Evolutionary conservation across 2,329 filamentous ascomycete species (phyloP).

Genomic region (Microascus cirrosus): DNA sequence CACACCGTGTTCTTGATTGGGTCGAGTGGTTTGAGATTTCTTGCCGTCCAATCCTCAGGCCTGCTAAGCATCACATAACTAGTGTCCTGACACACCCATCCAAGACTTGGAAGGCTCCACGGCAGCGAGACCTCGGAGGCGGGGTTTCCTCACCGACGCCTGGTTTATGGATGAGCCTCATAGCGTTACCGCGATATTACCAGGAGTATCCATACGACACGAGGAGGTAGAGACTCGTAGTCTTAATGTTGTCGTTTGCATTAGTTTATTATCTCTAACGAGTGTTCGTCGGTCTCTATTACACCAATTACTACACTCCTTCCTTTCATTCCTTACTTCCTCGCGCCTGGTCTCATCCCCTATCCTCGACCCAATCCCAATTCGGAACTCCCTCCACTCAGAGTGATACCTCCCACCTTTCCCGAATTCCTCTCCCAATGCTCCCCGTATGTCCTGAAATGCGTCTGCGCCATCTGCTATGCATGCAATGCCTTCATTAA

Average conservation of each 20-base stretch:
- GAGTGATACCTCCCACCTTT: neutral
- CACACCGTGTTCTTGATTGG: too few species aligned
- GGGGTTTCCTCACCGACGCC: too few species aligned
- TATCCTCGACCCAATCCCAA: neutral
- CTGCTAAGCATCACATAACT: too few species aligned
- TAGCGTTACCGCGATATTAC: too few species aligned
- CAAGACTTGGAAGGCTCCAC: too few species aligned
- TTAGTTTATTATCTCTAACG: constrained; percentile 1
- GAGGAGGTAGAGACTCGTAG: too few species aligned
- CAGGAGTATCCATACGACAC: too few species aligned
- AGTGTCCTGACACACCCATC: too few species aligned
- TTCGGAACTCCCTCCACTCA: neutral
- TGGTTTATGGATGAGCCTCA: too few species aligned
- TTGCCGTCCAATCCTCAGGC: too few species aligned
- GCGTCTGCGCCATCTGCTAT: neutral
- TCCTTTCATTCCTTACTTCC: neutral
- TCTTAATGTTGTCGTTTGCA: neutral
- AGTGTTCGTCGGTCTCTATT: neutral
- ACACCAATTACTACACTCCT: neutral
- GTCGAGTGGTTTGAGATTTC: too few species aligned
- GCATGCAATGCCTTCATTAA: neutral
- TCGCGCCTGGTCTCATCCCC: neutral
- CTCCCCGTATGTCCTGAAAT: neutral
- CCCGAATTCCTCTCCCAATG: neutral
- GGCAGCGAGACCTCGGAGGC: too few species aligned